phyloP scores from a whole-genome alignment of 257 asterid genomes.

The Fraxinus anomala region DNA sequence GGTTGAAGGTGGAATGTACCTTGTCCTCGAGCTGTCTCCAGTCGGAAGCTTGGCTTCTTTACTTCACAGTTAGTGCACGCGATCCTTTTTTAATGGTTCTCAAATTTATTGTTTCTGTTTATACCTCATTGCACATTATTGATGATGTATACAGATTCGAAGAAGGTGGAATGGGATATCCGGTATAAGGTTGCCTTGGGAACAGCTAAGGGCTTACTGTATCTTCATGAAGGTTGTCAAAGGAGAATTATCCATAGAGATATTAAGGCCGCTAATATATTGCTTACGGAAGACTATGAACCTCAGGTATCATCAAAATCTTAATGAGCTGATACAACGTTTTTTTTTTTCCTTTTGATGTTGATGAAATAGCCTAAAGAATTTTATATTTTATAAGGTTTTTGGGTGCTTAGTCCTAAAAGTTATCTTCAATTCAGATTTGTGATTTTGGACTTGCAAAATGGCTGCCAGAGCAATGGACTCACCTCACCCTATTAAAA shows the following conservation, averaged over 20 bases:
- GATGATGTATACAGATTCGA: constrained; percentile 46
- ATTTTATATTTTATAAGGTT: constrained; percentile 1
- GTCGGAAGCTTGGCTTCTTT: constrained; percentile 88
- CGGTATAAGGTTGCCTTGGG: constrained; percentile 83
- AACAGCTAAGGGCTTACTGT: constrained; percentile 74
- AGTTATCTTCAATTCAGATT: constrained; percentile 40
- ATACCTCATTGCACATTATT: neutral
- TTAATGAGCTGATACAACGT: neutral
- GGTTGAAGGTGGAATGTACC: constrained; percentile 83
- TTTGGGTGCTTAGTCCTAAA: constrained; percentile 12
- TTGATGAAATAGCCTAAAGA: neutral
- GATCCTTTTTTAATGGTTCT: neutral
- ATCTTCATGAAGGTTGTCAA: constrained; percentile 92
- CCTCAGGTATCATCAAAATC: constrained; percentile 64
- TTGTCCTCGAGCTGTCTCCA: constrained; percentile 92
- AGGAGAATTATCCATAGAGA: constrained; percentile 94
- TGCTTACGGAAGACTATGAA: constrained; percentile 80
- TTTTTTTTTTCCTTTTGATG: neutral
- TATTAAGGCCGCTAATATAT: constrained; percentile 89
- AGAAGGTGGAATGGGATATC: constrained; percentile 68
- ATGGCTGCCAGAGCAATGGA: constrained; percentile 74
- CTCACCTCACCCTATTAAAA: constrained; percentile 54
- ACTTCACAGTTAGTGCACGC: constrained; percentile 80
- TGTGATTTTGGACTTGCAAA: constrained; percentile 80
- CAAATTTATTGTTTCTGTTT: neutral